Percentiles rank a stretch among this genome's conserved stretches.
Conservation (phyloP, 371 early-diverging fungal genomes). For the Mucor velutinosus region DNA sequence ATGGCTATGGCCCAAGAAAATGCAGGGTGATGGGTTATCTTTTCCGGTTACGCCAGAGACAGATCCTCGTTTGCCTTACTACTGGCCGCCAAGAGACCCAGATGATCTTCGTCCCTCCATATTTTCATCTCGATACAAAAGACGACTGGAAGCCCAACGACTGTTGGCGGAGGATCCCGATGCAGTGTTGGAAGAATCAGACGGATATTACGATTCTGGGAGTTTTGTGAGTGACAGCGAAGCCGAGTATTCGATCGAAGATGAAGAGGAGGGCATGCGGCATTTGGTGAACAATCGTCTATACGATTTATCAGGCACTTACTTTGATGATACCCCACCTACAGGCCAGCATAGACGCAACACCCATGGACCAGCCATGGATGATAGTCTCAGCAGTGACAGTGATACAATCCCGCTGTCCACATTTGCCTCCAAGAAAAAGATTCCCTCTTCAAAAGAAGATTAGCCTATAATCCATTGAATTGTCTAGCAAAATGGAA, state of each 20-base stretch:
- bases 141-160: slow-evolving; percentile 29
- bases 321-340: slow-evolving; percentile 9
- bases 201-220: slow-evolving; percentile 42
- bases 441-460: slow-evolving; percentile 15
- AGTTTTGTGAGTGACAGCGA: slow-evolving; percentile 38
- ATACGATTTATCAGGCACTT: slow-evolving; percentile 31
- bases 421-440: slow-evolving; percentile 9
- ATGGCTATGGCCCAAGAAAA: slow-evolving; percentile 75
- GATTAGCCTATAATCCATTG: not conserved
- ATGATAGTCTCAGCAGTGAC: not conserved
- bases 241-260: slow-evolving; percentile 27
- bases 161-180: slow-evolving; percentile 25
- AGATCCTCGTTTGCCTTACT: slow-evolving; percentile 30
- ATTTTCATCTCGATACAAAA: slow-evolving; percentile 40
- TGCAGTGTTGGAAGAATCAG: slow-evolving; percentile 15
- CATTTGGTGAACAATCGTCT: slow-evolving; percentile 25
- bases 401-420: slow-evolving; percentile 16
- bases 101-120: slow-evolving; percentile 41
- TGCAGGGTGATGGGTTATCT: slow-evolving; percentile 71
- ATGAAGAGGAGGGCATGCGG: slow-evolving; percentile 34
- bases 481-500: not conserved
- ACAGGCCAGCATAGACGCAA: slow-evolving; percentile 11
- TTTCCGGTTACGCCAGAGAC: slow-evolving; percentile 58
- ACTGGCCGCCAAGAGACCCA: slow-evolving; percentile 45
- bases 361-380: not conserved